A percentile compares a stretch with the other conserved stretches of the same genome.
Evolutionary conservation across 495 filamentous ascomycete species (phyloP).

Genomic region (Trichoderma virens): DNA sequence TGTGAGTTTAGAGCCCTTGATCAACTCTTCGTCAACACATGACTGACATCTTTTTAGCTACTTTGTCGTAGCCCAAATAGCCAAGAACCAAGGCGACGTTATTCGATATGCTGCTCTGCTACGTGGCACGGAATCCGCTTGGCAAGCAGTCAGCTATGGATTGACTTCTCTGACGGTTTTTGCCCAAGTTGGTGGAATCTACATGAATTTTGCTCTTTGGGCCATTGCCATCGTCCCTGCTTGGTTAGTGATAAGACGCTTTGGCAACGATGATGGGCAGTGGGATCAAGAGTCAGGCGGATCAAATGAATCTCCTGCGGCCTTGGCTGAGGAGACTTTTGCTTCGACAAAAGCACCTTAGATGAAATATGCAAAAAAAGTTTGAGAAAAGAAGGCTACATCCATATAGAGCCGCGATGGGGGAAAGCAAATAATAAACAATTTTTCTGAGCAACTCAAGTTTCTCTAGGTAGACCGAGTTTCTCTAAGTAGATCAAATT

Average conservation of each 20-base stretch:
- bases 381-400: too few relatives aligned
- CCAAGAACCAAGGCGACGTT: conserved; percentile 46
- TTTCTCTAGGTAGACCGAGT: too few relatives aligned
- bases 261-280: conserved; percentile 27
- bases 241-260: conserved; percentile 49
- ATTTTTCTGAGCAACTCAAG: too few relatives aligned
- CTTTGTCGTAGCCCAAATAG: conserved; percentile 54
- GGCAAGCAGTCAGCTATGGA: conserved; percentile 56
- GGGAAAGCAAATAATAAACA: too few relatives aligned
- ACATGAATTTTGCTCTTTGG: conserved; percentile 59
- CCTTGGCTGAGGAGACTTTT: neutral
- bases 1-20: conserved; percentile 31
- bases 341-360: neutral
- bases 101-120: conserved; percentile 54
- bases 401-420: too few relatives aligned
- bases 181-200: conserved; percentile 50
- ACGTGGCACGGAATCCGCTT: conserved; percentile 54
- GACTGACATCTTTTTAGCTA: conserved; percentile 31
- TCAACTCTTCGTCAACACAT: neutral
- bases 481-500: too few relatives aligned
- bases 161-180: conserved; percentile 48
- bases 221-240: conserved; percentile 46
- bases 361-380: neutral
- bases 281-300: neutral
- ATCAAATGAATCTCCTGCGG: neutral